Evolutionary conservation across 805 yeast genomes (phyloP).

Genomic region (Saturnispora dispora): DNA sequence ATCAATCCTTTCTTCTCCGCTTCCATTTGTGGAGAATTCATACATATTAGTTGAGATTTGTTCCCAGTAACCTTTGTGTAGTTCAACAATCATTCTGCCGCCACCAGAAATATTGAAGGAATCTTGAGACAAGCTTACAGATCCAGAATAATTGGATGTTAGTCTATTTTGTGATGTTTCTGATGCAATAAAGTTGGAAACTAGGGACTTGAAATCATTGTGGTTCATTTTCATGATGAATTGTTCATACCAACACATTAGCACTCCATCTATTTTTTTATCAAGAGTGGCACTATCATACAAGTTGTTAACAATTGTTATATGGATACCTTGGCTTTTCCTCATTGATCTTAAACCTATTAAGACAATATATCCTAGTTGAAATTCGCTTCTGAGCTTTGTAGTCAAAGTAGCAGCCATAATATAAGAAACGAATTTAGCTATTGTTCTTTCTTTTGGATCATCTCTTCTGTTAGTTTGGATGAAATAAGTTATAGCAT

Average conservation of each 20-base stretch:
- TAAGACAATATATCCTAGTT: slow-evolving; percentile 54
- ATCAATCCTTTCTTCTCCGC: slow-evolving; percentile 30
- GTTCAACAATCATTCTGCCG: slow-evolving; percentile 21
- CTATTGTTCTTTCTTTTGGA: slow-evolving; percentile 28
- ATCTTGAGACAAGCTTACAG: slow-evolving; percentile 21
- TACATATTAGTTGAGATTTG: slow-evolving; percentile 39
- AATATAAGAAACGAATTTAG: slow-evolving; percentile 39
- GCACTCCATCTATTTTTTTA: slow-evolving; percentile 38
- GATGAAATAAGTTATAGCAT: slow-evolving; percentile 42
- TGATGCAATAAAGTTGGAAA: slow-evolving; percentile 30
- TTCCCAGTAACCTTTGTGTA: slow-evolving; percentile 42
- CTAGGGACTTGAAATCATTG: slow-evolving; percentile 29
- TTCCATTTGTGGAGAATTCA: slow-evolving; percentile 27
- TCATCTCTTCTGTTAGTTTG: slow-evolving; percentile 47
- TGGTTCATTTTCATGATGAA: slow-evolving; percentile 26
- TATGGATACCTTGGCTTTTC: slow-evolving; percentile 48
- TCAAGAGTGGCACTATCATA: slow-evolving; percentile 34
- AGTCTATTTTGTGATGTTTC: slow-evolving; percentile 15
- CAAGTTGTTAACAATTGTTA: slow-evolving; percentile 46
- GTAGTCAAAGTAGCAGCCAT: slow-evolving; percentile 35
- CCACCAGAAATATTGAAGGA: slow-evolving; percentile 17
- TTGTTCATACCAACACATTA: slow-evolving; percentile 33
- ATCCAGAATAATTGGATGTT: slow-evolving; percentile 14
- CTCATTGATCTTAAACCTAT: slow-evolving; percentile 47
- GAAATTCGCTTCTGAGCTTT: slow-evolving; percentile 45